Evolutionary conservation across 805 yeast genomes (phyloP).

Genomic region (Cyberlindnera veronae): DNA sequence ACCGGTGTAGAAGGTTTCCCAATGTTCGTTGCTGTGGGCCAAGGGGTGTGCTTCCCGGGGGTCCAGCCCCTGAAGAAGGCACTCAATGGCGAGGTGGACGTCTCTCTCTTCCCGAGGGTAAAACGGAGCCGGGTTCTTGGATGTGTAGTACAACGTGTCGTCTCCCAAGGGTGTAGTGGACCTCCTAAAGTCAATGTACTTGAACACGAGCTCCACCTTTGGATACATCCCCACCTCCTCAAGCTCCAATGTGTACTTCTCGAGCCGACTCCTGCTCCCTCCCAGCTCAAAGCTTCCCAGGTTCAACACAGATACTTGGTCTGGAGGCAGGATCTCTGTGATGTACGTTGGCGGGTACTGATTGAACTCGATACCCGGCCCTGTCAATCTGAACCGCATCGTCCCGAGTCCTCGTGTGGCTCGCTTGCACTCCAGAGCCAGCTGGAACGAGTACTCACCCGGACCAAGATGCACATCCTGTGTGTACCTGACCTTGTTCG

Average conservation of each 20-base stretch:
- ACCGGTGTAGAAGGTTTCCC: conserved; percentile 2
- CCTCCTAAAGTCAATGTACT: conserved; percentile 36
- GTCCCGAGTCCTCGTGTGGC: conserved; percentile 47
- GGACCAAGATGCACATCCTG: conserved; percentile 10
- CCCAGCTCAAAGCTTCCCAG: conserved; percentile 44
- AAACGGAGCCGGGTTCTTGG: too few relatives aligned
- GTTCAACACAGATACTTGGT: conserved; percentile 46
- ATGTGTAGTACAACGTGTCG: conserved; percentile 12
- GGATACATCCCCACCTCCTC: conserved; percentile 55
- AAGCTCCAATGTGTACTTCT: conserved; percentile 34
- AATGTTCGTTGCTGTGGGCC: neutral
- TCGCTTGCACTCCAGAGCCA: conserved; percentile 14
- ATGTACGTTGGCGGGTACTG: conserved; percentile 53
- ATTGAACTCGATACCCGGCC: neutral
- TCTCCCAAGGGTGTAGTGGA: neutral
- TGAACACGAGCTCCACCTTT: conserved; percentile 49
- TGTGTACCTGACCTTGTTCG: conserved; percentile 10
- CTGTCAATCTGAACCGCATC: conserved; percentile 26
- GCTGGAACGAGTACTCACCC: conserved; percentile 23
- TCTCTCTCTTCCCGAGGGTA: conserved; percentile 3
- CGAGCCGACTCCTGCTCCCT: conserved; percentile 32
- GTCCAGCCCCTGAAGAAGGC: conserved; percentile 4
- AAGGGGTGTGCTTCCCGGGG: neutral
- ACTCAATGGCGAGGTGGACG: conserved; percentile 12
- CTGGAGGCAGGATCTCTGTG: conserved; percentile 52